Base-by-base conservation (phyloP, 176 grass and related monocot species). In the Aegilops umbellulata region DNA sequence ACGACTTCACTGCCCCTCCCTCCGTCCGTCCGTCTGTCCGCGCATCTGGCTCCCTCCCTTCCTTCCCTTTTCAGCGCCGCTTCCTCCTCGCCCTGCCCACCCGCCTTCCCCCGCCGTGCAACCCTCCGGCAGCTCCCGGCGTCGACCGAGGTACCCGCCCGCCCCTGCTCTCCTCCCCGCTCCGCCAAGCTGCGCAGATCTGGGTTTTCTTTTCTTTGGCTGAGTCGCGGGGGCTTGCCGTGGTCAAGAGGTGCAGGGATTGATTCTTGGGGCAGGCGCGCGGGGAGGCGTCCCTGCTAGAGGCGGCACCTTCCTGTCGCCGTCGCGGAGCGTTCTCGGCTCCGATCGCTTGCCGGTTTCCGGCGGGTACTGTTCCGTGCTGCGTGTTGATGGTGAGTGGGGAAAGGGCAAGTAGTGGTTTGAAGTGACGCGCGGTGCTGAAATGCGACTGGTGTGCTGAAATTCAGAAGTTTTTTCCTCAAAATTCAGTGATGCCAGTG, bases 31-130 rank as follows among this genome's bases (percentile, higher is more conserved):
- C 34, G 30, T 6, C 79, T 87, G 72, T 26, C 78, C 68, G 78
- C 88, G 77, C 88, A 77, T 85, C 78, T 86, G 88, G 77, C 77
- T 42, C 68, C 65, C 42, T 20, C 0, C 49, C 49, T 14, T 6
- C 68, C 42, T 76, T 75, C 36, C 62, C 35, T 63, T 81, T 86
- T 76, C 76, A 60, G 77, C 77, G 68, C 82, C 82, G 87, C 82
- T 84, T 81, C 76, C 68, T 39, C 49, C 77, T 36, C 39, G 41
- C 78, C 41, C 24, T 69, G 31, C 31, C 31, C 4, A 23, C 38
- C 72, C 12, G 44, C 13, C 46, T 14, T 1, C 46, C 67, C 51
- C 25, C 22, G 27, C 39, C 39, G 20, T 3, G 23, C 67, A 24
- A 12, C 67, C 68, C 6, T 57, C 63, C 74, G 58, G 67, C 82